These are phyloP conservation scores for Posidonia oceanica DNA, from an alignment of 116 monocot species.

Conservation along the genomic window DNA sequence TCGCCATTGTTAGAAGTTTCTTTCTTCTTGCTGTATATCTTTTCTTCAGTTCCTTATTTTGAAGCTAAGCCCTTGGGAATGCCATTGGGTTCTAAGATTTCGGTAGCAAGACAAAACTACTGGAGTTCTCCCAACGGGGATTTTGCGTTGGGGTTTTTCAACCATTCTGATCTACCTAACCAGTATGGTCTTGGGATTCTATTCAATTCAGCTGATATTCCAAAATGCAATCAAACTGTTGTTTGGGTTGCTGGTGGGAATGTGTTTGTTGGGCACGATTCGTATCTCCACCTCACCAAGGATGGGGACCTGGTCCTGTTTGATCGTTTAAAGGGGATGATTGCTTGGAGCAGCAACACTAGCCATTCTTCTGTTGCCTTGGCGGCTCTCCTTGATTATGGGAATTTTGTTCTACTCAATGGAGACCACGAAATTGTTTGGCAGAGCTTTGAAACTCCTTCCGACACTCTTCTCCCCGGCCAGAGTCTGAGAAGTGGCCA, in stretches of 20 bases:
- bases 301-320: no score
- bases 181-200: slow-evolving; percentile 15
- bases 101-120: no score
- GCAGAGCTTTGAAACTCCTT: slow-evolving; percentile 15
- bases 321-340: neutral
- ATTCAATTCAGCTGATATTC: slow-evolving; percentile 10
- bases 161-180: slow-evolving; percentile 13
- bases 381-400: slow-evolving; percentile 13
- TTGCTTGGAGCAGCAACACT: slow-evolving; percentile 18
- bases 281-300: neutral
- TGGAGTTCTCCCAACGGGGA: slow-evolving; percentile 8
- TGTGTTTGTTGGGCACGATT: slow-evolving; percentile 9
- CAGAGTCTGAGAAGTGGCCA: neutral
- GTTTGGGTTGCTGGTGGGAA: slow-evolving; percentile 16
- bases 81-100: no score
- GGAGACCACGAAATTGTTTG: slow-evolving; percentile 2
- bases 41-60: no score
- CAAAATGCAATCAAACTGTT: neutral
- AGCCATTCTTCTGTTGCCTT: slow-evolving; percentile 9
- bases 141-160: slow-evolving; percentile 21
- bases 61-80: no score
- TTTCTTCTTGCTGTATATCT: no score
- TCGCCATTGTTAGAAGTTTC: no score
- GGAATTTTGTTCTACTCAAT: slow-evolving; percentile 14
- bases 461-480: neutral